Conservation (phyloP, 495 filamentous ascomycete genomes). For the Xylaria longipes region DNA sequence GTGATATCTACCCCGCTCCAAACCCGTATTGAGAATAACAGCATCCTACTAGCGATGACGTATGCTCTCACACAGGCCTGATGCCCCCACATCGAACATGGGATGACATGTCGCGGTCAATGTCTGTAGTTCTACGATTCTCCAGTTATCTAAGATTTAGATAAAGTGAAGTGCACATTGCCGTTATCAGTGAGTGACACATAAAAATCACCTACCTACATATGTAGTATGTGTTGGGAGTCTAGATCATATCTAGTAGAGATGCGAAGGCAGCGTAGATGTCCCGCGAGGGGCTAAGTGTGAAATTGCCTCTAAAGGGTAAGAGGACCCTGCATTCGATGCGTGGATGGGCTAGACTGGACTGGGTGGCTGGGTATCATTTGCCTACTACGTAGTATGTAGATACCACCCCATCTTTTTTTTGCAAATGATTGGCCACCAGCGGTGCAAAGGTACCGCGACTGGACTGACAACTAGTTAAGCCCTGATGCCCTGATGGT, state of each 20-base stretch:
- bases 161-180: neutral
- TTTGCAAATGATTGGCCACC: constrained; percentile 5
- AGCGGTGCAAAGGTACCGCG: neutral
- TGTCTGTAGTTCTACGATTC: neutral
- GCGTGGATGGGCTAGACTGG: constrained; percentile 16
- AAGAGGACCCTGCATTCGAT: constrained; percentile 24
- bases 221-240: neutral
- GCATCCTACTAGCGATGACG: constrained; percentile 26
- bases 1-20: constrained; percentile 12
- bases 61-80: constrained; percentile 7
- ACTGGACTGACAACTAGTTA: neutral
- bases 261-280: neutral
- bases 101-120: constrained; percentile 5
- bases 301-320: neutral
- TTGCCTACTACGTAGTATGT: no score
- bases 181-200: constrained; percentile 6
- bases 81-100: neutral
- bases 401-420: neutral
- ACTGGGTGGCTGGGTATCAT: constrained; percentile 12
- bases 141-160: neutral
- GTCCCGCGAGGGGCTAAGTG: constrained; percentile 15
- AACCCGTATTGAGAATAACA: constrained; percentile 8
- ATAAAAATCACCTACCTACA: neutral
- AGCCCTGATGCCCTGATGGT: constrained; percentile 1
- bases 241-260: constrained; percentile 1